Conservation (phyloP, 2,329 filamentous ascomycete species). For the Talaromyces verruculosus region DNA sequence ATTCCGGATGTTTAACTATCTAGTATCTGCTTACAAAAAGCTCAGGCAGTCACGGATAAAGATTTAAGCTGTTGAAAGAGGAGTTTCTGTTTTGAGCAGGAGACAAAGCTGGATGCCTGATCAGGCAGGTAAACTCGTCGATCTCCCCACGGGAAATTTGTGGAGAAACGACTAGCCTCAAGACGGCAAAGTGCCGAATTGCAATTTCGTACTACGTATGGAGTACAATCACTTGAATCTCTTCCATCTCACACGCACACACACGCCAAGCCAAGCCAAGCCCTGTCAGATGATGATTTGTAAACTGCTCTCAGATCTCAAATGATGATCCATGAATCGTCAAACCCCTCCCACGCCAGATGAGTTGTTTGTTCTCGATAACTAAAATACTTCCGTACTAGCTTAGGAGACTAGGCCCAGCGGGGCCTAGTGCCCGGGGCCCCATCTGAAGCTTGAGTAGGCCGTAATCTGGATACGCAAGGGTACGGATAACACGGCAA, state of each 20-base stretch:
- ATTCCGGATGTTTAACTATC: background rate
- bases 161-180: background rate
- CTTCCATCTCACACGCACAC: background rate
- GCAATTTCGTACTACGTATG: background rate
- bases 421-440: background rate
- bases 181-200: background rate
- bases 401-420: background rate
- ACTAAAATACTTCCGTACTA: too few relatives aligned
- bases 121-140: background rate
- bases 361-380: background rate
- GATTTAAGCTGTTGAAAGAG: slow-evolving; percentile 3
- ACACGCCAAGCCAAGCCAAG: background rate
- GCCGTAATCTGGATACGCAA: background rate
- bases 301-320: background rate
- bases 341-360: background rate
- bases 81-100: slow-evolving; percentile 12
- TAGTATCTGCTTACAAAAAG: background rate
- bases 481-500: background rate
- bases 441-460: background rate
- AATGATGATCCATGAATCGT: background rate
- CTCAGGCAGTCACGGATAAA: background rate
- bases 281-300: background rate
- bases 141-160: slow-evolving; percentile 6
- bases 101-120: slow-evolving; percentile 4
- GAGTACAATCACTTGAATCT: background rate